Percentiles rank a stretch among this genome's conserved stretches.
Evolutionary conservation across 352 stramenopile genomes (phyloP).

Genomic region (Globisporangium alternatum): DNA sequence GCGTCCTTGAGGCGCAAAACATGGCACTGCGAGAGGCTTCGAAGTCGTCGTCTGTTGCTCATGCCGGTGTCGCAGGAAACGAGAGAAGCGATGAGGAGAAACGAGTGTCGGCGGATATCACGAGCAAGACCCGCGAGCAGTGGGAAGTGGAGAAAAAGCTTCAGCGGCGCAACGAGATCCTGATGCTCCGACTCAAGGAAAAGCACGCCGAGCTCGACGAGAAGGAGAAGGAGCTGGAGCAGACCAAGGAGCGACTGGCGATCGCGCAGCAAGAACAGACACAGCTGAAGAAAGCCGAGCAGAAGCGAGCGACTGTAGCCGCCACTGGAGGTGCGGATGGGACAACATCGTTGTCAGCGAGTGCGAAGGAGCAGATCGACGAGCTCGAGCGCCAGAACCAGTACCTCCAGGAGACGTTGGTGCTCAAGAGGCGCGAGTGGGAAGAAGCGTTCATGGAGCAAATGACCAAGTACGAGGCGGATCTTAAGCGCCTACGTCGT

Average conservation of each 20-base stretch:
- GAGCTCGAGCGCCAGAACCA: slow-evolving; percentile 52
- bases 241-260: slow-evolving; percentile 29
- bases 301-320: slow-evolving; percentile 17
- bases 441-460: slow-evolving; percentile 40
- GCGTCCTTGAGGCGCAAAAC: slow-evolving; percentile 78
- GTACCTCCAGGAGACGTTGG: slow-evolving; percentile 56
- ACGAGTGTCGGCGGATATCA: background rate
- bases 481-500: slow-evolving; percentile 43
- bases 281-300: slow-evolving; percentile 20
- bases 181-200: slow-evolving; percentile 70
- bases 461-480: slow-evolving; percentile 54
- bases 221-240: slow-evolving; percentile 43
- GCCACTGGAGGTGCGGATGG: background rate
- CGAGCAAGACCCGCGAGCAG: slow-evolving; percentile 23
- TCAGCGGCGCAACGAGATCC: slow-evolving; percentile 57
- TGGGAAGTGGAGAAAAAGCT: slow-evolving; percentile 73
- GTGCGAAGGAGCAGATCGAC: slow-evolving; percentile 26
- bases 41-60: background rate
- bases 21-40: slow-evolving; percentile 61
- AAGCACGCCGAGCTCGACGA: slow-evolving; percentile 49
- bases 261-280: slow-evolving; percentile 28
- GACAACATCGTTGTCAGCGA: slow-evolving; percentile 1
- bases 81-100: background rate
- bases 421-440: slow-evolving; percentile 69
- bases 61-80: background rate